These are phyloP conservation scores for Candida taoyuanica DNA, from an alignment of 805 yeast genomes.

Conservation along the genomic window DNA sequence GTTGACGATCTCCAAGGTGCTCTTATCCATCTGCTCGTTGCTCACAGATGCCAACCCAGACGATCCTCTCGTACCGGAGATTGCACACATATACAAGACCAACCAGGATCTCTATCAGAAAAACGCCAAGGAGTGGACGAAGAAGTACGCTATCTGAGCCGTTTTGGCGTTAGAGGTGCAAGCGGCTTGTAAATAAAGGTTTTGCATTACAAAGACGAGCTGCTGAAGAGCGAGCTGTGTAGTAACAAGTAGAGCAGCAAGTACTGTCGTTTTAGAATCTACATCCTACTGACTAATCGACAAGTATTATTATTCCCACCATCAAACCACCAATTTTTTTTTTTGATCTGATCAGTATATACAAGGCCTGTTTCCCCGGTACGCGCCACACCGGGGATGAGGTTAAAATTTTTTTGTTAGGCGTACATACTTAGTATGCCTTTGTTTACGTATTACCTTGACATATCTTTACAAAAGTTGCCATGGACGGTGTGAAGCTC, in stretches of 20 bases:
- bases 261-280: too few relatives aligned
- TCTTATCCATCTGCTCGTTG: slow-evolving; percentile 90
- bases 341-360: too few relatives aligned
- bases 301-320: too few relatives aligned
- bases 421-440: slow-evolving; percentile 1
- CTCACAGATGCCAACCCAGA: slow-evolving; percentile 98
- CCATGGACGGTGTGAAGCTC: slow-evolving; percentile 26
- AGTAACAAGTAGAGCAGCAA: too few relatives aligned
- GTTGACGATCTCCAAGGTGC: slow-evolving; percentile 89
- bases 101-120: slow-evolving; percentile 93
- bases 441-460: too few relatives aligned
- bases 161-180: not conserved
- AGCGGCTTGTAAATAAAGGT: slow-evolving; percentile 16
- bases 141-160: slow-evolving; percentile 78
- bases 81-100: slow-evolving; percentile 92
- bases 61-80: slow-evolving; percentile 98
- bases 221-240: too few relatives aligned
- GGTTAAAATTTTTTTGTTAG: slow-evolving; percentile 15
- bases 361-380: too few relatives aligned
- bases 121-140: slow-evolving; percentile 97
- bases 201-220: slow-evolving; percentile 14
- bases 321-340: too few relatives aligned
- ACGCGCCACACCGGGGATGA: slow-evolving; percentile 16
- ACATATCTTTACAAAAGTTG: too few relatives aligned
- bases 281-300: too few relatives aligned